Evolutionary conservation across 208 protist genomes (phyloP).

Genomic region (Leishmania major): DNA sequence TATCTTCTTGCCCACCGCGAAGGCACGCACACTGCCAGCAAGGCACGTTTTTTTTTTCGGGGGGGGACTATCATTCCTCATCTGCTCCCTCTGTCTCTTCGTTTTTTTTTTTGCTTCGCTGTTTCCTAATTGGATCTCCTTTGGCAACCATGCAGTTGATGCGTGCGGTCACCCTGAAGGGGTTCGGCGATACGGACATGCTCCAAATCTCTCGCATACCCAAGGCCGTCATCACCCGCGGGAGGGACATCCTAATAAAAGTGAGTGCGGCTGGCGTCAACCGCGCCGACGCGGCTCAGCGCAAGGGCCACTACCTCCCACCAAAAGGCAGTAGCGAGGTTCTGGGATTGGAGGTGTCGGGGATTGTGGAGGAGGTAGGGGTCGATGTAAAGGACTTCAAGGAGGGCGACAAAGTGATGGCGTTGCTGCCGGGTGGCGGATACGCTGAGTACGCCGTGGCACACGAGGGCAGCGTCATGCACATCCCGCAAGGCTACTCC

Average conservation of each 20-base stretch:
- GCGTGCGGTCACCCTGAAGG: conserved; percentile 79
- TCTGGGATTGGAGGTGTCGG: conserved; percentile 91
- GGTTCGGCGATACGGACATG: conserved; percentile 67
- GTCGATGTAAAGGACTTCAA: conserved; percentile 63
- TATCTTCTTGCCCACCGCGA: background rate
- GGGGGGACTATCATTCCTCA: too few species aligned
- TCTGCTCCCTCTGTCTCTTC: background rate
- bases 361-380: conserved; percentile 76
- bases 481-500: conserved; percentile 75
- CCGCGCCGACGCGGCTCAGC: conserved; percentile 83
- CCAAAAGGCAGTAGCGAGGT: conserved; percentile 78
- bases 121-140: background rate
- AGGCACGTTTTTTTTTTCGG: background rate
- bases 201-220: conserved; percentile 61
- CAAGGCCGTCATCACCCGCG: conserved; percentile 31
- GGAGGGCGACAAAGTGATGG: conserved; percentile 88
- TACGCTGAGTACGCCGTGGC: conserved; percentile 93
- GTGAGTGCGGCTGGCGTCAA: conserved; percentile 91
- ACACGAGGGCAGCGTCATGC: conserved; percentile 75
- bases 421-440: conserved; percentile 86
- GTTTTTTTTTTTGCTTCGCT: background rate
- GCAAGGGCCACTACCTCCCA: conserved; percentile 87
- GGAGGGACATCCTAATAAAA: conserved; percentile 80
- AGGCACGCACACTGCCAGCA: background rate
- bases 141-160: conserved; percentile 62